phyloP scores from a whole-genome alignment of 75 land plant species.

The Picea glauca region DNA sequence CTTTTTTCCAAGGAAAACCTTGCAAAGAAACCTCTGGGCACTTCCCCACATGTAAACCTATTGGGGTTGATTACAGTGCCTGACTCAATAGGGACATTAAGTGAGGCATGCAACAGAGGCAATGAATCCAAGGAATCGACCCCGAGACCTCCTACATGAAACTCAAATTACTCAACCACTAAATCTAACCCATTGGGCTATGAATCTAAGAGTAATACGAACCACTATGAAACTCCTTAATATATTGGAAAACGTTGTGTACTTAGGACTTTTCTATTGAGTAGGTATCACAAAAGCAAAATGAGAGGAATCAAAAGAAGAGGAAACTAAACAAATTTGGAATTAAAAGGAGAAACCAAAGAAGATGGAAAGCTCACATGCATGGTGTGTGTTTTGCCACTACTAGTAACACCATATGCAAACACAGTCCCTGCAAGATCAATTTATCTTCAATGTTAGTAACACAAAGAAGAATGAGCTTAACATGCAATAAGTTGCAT shows the following conservation, averaged over 20 bases:
- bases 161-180: background rate
- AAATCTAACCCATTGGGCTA: background rate
- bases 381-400: slow-evolving; percentile 94
- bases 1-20: too few relatives aligned
- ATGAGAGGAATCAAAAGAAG: background rate
- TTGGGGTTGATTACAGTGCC: too few relatives aligned
- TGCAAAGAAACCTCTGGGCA: too few relatives aligned
- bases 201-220: too few relatives aligned
- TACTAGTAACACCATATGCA: slow-evolving; percentile 96
- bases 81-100: too few relatives aligned
- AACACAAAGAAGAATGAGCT: background rate
- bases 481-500: background rate
- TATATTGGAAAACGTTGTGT: background rate
- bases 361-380: slow-evolving; percentile 55
- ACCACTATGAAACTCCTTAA: too few relatives aligned
- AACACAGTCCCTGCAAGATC: slow-evolving; percentile 72
- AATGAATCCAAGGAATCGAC: background rate
- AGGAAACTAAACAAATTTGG: background rate
- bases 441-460: background rate
- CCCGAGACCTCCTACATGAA: background rate
- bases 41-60: too few relatives aligned
- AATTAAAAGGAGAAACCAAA: background rate
- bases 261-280: background rate
- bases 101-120: too few relatives aligned
- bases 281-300: background rate